Evolutionary conservation across 2,329 filamentous ascomycete genomes (phyloP).

Genomic region (Hypocreales sp.): DNA sequence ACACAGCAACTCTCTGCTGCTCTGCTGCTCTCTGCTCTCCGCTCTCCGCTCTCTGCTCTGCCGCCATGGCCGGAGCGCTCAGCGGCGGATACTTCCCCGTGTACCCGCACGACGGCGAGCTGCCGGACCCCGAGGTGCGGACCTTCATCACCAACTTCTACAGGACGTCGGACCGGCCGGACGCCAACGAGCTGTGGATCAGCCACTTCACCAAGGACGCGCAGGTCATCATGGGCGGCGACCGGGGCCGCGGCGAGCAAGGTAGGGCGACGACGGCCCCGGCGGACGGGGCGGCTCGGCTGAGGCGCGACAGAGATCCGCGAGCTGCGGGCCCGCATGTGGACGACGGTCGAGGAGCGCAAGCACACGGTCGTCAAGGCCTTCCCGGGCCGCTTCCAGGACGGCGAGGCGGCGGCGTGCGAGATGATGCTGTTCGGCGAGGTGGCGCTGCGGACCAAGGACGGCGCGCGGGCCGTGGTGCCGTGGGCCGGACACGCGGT

Average conservation of each 20-base stretch:
- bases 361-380: slow-evolving; percentile 25
- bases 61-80: slow-evolving; percentile 6
- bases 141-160: slow-evolving; percentile 29
- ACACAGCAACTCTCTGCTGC: too few relatives aligned
- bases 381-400: slow-evolving; percentile 22
- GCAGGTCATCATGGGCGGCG: slow-evolving; percentile 24
- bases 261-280: slow-evolving; percentile 9
- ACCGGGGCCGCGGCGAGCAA: slow-evolving; percentile 19
- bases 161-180: slow-evolving; percentile 23
- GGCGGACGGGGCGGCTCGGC: too few relatives aligned
- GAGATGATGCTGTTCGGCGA: slow-evolving; percentile 21
- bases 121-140: slow-evolving; percentile 15
- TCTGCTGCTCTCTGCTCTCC: too few relatives aligned
- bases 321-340: slow-evolving; percentile 25
- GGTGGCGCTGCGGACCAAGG: slow-evolving; percentile 11
- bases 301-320: slow-evolving; percentile 28
- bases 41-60: too few relatives aligned
- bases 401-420: slow-evolving; percentile 5
- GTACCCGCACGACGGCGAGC: slow-evolving; percentile 14
- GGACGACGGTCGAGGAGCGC: slow-evolving; percentile 22
- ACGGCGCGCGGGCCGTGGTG: slow-evolving; percentile 10
- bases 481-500: slow-evolving; percentile 17
- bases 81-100: slow-evolving; percentile 14
- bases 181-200: slow-evolving; percentile 27
- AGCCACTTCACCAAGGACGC: slow-evolving; percentile 25